phyloP scores from a whole-genome alignment of 2,329 filamentous ascomycete species.

The Cladosporium sp. region DNA sequence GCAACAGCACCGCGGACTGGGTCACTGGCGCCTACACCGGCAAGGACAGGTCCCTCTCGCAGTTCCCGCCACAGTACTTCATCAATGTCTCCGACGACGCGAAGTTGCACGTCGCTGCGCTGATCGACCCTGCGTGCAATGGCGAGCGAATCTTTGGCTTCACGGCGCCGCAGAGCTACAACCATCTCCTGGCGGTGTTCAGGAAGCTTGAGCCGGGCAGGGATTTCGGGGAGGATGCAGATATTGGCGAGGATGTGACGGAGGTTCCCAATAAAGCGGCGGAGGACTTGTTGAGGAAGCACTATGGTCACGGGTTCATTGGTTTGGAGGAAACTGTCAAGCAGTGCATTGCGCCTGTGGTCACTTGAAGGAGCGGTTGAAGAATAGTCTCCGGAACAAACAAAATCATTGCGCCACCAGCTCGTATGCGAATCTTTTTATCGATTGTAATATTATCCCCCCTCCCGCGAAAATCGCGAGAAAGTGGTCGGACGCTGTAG shows the following conservation, averaged over 20 bases:
- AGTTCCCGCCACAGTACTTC: constrained; percentile 35
- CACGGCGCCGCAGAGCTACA: constrained; percentile 50
- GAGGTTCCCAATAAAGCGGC: constrained; percentile 31
- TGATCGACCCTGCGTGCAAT: constrained; percentile 47
- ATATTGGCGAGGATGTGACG: constrained; percentile 28
- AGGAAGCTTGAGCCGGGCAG: constrained; percentile 42
- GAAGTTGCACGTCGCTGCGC: constrained; percentile 54
- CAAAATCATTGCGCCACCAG: background rate
- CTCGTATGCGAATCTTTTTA: background rate
- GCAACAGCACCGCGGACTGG: constrained; percentile 5
- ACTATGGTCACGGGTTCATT: constrained; percentile 31
- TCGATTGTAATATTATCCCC: background rate
- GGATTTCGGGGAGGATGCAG: constrained; percentile 22
- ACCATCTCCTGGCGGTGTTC: constrained; percentile 44
- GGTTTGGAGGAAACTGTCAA: constrained; percentile 30
- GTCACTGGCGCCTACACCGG: background rate
- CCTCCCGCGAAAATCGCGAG: background rate
- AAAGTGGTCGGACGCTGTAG: background rate
- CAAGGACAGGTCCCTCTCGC: background rate
- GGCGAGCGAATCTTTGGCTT: constrained; percentile 58
- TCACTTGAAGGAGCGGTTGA: background rate
- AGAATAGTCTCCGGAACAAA: background rate
- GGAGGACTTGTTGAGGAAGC: constrained; percentile 32
- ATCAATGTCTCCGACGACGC: constrained; percentile 53
- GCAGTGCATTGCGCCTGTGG: constrained; percentile 19